These are phyloP conservation scores for Solanum pimpinellifolium DNA, from an alignment of 257 asterid genomes.

Conservation along the genomic window DNA sequence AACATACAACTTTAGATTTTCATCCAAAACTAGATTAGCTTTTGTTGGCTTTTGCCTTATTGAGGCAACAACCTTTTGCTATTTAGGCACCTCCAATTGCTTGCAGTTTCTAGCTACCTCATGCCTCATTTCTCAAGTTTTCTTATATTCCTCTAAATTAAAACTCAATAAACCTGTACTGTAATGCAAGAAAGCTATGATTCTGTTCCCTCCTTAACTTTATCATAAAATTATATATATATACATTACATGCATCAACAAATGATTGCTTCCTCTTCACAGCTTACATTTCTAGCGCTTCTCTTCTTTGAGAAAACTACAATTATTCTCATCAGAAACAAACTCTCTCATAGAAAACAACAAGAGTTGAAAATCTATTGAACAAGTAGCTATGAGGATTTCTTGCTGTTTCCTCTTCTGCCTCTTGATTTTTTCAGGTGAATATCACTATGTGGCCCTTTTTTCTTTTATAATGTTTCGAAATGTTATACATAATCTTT, in stretches of 20 bases:
- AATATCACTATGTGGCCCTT: not conserved
- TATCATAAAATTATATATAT: constrained; percentile 21
- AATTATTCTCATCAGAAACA: not conserved
- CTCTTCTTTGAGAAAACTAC: constrained; percentile 1
- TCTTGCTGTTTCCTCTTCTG: constrained; percentile 25
- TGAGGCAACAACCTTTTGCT: constrained; percentile 21
- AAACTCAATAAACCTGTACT: constrained; percentile 31
- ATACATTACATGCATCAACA: constrained; percentile 8
- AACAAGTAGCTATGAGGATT: constrained; percentile 13
- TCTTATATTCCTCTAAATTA: constrained; percentile 56
- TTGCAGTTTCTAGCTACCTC: constrained; percentile 49
- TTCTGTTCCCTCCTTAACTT: constrained; percentile 33
- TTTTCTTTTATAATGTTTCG: not conserved
- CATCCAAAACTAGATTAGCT: constrained; percentile 11
- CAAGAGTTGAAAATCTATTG: not conserved
- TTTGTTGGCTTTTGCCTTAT: constrained; percentile 19
- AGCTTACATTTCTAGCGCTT: constrained; percentile 8
- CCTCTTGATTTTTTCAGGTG: constrained; percentile 47
- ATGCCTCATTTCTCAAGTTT: constrained; percentile 71
- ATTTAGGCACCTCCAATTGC: constrained; percentile 53
- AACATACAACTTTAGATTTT: not conserved
- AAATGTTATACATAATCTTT: not conserved
- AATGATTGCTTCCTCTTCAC: constrained; percentile 27
- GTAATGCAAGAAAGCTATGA: constrained; percentile 76
- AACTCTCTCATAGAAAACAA: not conserved